Percentiles rank a stretch among this genome's conserved stretches.
phyloP scores from a whole-genome alignment of 257 asterid genomes.

The Gentiana macrophylla region DNA sequence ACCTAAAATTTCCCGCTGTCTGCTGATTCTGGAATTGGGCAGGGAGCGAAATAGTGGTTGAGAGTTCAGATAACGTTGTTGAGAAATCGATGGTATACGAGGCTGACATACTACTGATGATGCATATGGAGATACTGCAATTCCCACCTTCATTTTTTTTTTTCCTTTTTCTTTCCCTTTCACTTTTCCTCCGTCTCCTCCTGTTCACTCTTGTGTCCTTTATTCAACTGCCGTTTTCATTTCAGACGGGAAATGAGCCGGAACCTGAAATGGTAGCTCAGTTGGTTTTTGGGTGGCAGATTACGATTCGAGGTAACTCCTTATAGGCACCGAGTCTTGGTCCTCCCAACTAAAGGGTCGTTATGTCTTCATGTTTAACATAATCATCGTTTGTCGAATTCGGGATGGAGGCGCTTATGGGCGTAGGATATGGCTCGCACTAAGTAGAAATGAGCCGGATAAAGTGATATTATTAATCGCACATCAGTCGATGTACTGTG shows the following conservation, averaged over 20 bases:
- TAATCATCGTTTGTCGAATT: too few relatives aligned
- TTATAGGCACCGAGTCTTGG: too few relatives aligned
- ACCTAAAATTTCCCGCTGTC: constrained; percentile 13
- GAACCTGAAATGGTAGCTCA: too few relatives aligned
- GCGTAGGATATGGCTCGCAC: too few relatives aligned
- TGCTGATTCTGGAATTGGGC: constrained; percentile 10
- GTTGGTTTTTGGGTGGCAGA: too few relatives aligned
- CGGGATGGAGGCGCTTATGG: too few relatives aligned
- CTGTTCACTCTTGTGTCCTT: background rate
- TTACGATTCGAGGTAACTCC: too few relatives aligned
- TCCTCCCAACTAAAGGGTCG: too few relatives aligned
- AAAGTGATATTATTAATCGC: too few relatives aligned
- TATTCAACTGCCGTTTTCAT: background rate
- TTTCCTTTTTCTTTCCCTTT: background rate
- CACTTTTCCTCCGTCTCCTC: background rate
- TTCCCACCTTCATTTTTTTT: constrained; percentile 20
- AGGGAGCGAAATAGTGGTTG: constrained; percentile 12
- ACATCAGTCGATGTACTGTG: too few relatives aligned
- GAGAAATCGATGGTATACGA: constrained; percentile 5
- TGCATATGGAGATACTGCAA: constrained; percentile 20
- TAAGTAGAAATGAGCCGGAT: too few relatives aligned
- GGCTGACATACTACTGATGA: constrained; percentile 3
- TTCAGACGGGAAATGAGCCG: background rate
- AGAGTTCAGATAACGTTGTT: constrained; percentile 1
- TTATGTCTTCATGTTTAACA: too few relatives aligned